Evolutionary conservation across 768 basidiomycete genomes (phyloP), one percentile per base, ranked within the genome.

Genomic region (Leccinum pellstonianum): DNA sequence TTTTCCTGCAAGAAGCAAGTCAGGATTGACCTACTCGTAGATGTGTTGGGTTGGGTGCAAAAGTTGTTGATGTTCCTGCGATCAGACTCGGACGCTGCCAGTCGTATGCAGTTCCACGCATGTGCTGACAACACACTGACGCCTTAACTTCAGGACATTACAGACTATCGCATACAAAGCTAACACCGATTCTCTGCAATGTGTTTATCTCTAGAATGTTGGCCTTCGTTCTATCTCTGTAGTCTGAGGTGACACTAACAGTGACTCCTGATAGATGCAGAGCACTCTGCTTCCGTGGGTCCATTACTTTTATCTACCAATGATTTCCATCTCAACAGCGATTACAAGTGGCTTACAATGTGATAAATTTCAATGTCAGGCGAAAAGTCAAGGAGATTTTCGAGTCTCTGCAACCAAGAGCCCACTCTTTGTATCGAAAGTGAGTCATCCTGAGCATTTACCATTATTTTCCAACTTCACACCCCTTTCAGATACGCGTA

Each of bases 161-260:
- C 38, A 60, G 14, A 29, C 29, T 70, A 5, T 56, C 54, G 12
- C 54, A 59, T 29, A 37, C 52, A 14, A 64, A 17, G 7, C 25
- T 71, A 4, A 70, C 67, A 1, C 60, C 57, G 14, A 60, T 57
- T 11, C 55, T 72, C 3, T 73, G 77, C 37, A 68, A 70, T 25
- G 67, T 80, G 0, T 84, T 81, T 60, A 76, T 78, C 8, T 72
- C 77, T n/a, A 76, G 83, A 49, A 70, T 84, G 83, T 84, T 62
- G 61, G 83, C 73, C 11, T 23, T 0, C 11, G 11, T 48, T 21
- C 58, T 31, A 3, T 56, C 59, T 54, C 25, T 10, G 52, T 14
- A 3, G 17, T 50, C 21, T 47, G 33, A 33, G 5, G n/a, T 12
- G 11, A 27, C 4, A 52, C 58, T 64, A 17, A 63, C 17, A 3